phyloP scores from a whole-genome alignment of 2,329 filamentous ascomycete genomes.

The Xylaria sp. region DNA sequence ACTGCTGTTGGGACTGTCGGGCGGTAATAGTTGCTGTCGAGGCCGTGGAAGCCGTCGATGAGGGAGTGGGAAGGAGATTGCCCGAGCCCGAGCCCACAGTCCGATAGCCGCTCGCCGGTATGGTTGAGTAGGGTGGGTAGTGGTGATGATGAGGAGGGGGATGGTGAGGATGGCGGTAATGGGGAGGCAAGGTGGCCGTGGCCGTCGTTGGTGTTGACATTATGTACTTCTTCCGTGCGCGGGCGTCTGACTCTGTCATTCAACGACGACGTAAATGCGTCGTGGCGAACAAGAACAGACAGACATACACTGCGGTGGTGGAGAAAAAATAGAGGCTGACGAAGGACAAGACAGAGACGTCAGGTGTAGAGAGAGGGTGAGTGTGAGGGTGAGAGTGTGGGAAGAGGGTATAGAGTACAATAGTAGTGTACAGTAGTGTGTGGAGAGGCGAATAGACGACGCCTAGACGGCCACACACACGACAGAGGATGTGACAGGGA shows the following conservation, averaged over 20 bases:
- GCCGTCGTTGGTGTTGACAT: constrained; percentile 88
- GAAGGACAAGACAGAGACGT: constrained; percentile 4
- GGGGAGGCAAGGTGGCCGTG: constrained; percentile 76
- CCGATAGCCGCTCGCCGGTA: constrained; percentile 51
- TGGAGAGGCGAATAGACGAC: constrained; percentile 20
- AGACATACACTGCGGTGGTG: constrained; percentile 1
- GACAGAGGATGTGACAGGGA: constrained; percentile 25
- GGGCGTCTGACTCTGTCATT: constrained; percentile 30
- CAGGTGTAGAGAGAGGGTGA: background rate
- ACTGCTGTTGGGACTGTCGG: constrained; percentile 48
- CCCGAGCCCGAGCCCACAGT: constrained; percentile 39
- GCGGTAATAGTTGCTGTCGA: constrained; percentile 49
- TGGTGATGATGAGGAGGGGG: constrained; percentile 73
- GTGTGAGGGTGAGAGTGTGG: background rate
- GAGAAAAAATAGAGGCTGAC: background rate
- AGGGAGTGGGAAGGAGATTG: constrained; percentile 54
- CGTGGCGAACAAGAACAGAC: constrained; percentile 18
- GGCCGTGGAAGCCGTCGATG: constrained; percentile 50
- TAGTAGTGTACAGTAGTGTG: no score
- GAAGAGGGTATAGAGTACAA: no score
- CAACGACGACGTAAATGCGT: constrained; percentile 22
- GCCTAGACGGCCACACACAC: constrained; percentile 9
- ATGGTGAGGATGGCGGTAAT: constrained; percentile 69
- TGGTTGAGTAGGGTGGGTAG: constrained; percentile 47
- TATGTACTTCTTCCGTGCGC: constrained; percentile 41